phyloP scores from a whole-genome alignment of 495 filamentous ascomycete species.

The Penicillium fimorum region DNA sequence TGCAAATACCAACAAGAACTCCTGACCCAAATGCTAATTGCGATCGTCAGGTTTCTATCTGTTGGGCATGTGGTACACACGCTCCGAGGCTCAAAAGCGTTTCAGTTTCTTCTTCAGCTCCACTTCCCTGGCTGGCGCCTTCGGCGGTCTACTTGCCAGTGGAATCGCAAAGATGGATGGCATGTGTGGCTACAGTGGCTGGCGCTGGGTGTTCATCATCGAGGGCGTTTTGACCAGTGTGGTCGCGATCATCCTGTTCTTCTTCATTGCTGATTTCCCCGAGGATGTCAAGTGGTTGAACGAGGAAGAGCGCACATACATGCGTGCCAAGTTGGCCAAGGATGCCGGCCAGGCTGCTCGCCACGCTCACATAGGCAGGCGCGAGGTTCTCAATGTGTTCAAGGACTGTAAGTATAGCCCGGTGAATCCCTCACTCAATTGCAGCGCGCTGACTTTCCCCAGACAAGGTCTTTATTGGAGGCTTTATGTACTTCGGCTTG shows the following conservation, averaged over 20 bases:
- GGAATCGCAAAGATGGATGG: constrained; percentile 76
- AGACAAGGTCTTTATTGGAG: constrained; percentile 71
- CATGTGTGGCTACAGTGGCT: constrained; percentile 68
- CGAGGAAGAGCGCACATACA: constrained; percentile 71
- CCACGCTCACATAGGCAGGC: constrained; percentile 59
- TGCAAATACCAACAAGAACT: background rate
- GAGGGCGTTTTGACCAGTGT: constrained; percentile 75
- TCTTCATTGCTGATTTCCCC: constrained; percentile 76
- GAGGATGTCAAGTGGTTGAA: constrained; percentile 59
- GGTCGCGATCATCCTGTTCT: constrained; percentile 72
- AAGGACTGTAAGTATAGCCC: constrained; percentile 58
- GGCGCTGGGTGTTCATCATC: constrained; percentile 77
- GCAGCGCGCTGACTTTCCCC: constrained; percentile 8
- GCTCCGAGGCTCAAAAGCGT: constrained; percentile 80
- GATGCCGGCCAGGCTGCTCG: constrained; percentile 77
- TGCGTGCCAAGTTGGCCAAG: constrained; percentile 68
- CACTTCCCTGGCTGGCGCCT: constrained; percentile 81
- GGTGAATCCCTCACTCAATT: background rate
- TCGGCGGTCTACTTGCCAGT: constrained; percentile 78
- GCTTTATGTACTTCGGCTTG: constrained; percentile 79
- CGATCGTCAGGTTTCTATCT: constrained; percentile 67
- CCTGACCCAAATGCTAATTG: background rate
- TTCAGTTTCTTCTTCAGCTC: constrained; percentile 88
- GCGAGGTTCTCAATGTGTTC: constrained; percentile 69
- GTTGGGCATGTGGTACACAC: constrained; percentile 85